Conservation (phyloP, 176 grass and related monocot species). For the Oryza glaberrima region DNA sequence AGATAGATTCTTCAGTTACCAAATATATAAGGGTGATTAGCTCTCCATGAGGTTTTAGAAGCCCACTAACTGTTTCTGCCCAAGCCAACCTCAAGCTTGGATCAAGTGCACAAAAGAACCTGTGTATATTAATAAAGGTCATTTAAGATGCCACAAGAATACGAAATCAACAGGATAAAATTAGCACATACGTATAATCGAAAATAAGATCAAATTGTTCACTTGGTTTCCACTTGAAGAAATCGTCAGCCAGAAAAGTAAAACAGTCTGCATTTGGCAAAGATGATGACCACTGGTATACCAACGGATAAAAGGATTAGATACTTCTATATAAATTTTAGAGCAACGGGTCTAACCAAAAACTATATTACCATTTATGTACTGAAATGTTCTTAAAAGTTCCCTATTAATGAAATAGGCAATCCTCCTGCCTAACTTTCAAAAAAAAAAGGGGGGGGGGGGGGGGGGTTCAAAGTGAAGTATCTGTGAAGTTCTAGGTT, state of each 20-base stretch:
- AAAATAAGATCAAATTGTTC: conserved; percentile 80
- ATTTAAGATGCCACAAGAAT: conserved; percentile 18
- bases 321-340: not conserved
- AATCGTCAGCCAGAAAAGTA: conserved; percentile 61
- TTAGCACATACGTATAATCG: conserved; percentile 62
- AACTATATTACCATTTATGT: too few relatives aligned
- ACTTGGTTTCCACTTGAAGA: conserved; percentile 69
- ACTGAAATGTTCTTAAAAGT: not conserved
- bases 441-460: not conserved
- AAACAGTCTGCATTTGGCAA: conserved; percentile 66
- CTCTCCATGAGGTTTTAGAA: conserved; percentile 90
- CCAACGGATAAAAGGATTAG: conserved; percentile 35
- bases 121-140: conserved; percentile 36
- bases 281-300: conserved; percentile 65
- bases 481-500: not conserved
- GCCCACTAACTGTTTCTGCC: conserved; percentile 63
- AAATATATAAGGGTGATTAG: conserved; percentile 91
- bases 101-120: conserved; percentile 92
- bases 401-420: too few relatives aligned
- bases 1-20: conserved; percentile 47
- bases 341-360: not conserved
- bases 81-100: conserved; percentile 72
- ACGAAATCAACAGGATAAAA: conserved; percentile 21
- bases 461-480: not conserved
- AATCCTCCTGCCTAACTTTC: too few relatives aligned